Evolutionary conservation across 495 filamentous ascomycete species (phyloP).

Genomic region (Lindgomyces ingoldianus): DNA sequence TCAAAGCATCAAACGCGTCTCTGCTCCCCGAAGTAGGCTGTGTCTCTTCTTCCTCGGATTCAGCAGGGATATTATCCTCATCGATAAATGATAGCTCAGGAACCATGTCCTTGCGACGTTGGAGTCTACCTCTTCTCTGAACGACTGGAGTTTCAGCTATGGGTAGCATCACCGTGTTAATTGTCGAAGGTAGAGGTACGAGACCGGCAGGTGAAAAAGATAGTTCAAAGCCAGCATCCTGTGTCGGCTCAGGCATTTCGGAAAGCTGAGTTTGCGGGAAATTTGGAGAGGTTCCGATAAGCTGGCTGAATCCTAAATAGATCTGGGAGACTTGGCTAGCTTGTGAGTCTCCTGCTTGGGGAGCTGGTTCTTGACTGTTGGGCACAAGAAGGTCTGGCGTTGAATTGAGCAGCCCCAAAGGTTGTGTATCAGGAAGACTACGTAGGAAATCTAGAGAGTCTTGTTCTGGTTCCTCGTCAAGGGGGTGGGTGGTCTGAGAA

Average conservation of each 20-base stretch:
- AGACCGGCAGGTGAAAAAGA: constrained; percentile 57
- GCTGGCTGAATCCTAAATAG: constrained; percentile 24
- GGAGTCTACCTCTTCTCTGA: constrained; percentile 60
- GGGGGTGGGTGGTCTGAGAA: constrained; percentile 34
- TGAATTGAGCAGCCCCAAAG: constrained; percentile 25
- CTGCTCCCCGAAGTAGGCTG: constrained; percentile 51
- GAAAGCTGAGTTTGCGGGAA: constrained; percentile 58
- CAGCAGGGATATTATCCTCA: constrained; percentile 35
- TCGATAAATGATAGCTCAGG: constrained; percentile 45
- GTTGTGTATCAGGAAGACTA: constrained; percentile 54
- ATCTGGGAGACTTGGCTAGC: constrained; percentile 8
- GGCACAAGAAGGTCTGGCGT: constrained; percentile 53
- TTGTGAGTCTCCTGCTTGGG: constrained; percentile 11
- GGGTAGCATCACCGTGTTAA: constrained; percentile 65
- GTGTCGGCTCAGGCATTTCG: constrained; percentile 73
- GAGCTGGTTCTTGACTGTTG: constrained; percentile 57
- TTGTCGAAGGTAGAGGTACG: constrained; percentile 64
- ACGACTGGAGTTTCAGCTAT: constrained; percentile 62
- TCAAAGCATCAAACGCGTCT: constrained; percentile 75
- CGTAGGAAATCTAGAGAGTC: constrained; percentile 55
- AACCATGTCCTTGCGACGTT: constrained; percentile 48
- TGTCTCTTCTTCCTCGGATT: constrained; percentile 39
- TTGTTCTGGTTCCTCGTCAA: constrained; percentile 43
- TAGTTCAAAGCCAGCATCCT: constrained; percentile 75
- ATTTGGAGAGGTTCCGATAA: constrained; percentile 15